Conservation (phyloP, 441 rosid species). For the Arabidopsis lyrata region DNA sequence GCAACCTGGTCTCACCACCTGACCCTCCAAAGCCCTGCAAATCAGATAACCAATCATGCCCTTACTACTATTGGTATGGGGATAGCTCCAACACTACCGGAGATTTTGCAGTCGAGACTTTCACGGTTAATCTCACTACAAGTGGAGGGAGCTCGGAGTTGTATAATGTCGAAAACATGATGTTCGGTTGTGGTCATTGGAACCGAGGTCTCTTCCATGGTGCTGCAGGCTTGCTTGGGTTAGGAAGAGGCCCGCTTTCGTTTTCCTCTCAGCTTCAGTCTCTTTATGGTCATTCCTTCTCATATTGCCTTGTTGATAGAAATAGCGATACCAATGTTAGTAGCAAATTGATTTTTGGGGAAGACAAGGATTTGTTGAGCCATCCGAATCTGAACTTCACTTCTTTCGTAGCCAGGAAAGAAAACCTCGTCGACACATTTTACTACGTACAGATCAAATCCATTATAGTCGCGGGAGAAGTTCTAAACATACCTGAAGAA, state of each 20-base stretch:
- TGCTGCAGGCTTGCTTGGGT: slow-evolving; percentile 83
- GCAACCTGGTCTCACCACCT: slow-evolving; percentile 74
- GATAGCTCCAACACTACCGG: slow-evolving; percentile 95
- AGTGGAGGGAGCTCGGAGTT: slow-evolving; percentile 56
- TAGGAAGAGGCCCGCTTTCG: slow-evolving; percentile 91
- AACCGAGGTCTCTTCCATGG: slow-evolving; percentile 84
- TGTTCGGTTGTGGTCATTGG: slow-evolving; percentile 98
- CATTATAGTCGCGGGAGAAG: slow-evolving; percentile 67
- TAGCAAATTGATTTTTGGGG: slow-evolving; percentile 92
- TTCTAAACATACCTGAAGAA: slow-evolving; percentile 67
- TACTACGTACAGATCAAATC: slow-evolving; percentile 85
- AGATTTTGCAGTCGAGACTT: slow-evolving; percentile 82
- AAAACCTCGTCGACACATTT: slow-evolving; percentile 75
- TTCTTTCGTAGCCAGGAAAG: slow-evolving; percentile 64
- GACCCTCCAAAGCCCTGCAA: slow-evolving; percentile 75
- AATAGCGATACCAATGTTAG: slow-evolving; percentile 80
- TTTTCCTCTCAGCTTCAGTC: slow-evolving; percentile 89
- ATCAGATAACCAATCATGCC: slow-evolving; percentile 69
- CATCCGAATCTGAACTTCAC: slow-evolving; percentile 82
- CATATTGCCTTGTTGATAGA: slow-evolving; percentile 87
- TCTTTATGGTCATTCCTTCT: slow-evolving; percentile 79
- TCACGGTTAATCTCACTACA: slow-evolving; percentile 77
- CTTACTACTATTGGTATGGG: slow-evolving; percentile 90
- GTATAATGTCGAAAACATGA: slow-evolving; percentile 65
- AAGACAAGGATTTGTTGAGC: slow-evolving; percentile 69